Evolutionary conservation across 331 rosid genomes (phyloP), one percentile per base, ranked within the genome.

Genomic region (Pyracantha coccinea): DNA sequence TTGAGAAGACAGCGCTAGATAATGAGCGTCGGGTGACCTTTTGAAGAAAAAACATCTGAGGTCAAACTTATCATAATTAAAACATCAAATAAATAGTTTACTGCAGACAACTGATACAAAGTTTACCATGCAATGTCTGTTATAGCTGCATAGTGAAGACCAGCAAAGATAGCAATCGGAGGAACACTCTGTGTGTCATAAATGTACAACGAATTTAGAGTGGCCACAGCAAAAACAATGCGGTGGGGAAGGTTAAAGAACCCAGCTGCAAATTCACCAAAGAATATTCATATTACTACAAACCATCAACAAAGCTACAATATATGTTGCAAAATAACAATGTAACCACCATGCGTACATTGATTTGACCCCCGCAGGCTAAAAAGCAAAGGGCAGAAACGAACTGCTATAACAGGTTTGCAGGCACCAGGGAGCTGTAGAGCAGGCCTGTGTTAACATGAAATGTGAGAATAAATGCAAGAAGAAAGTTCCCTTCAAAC

Each of bases 61-160:
- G 35, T 35, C 24, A 74, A 69, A 69, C 59, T 63, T 73, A 68
- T 6, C 44, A 68, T 6, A 77, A 58, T 4, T 16, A 9, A 70
- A 57, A n/a, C 50, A 29, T 54, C 64, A 53, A 53, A 52, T 35
- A 29, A 71, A 21, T 57, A 31, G 53, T 71, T 71, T 10, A 13
- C 10, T 54, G 50, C 7, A 57, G 68, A 21, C 11, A 71, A 73
- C 83, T 32, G 32, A 57, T 15, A 58, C 25, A 77, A 45, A 50
- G 66, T 64, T 83, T 86, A 94, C 99, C 99, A 94, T 54, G 96
- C 74, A 41, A 90, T 82, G 81, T 94, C 99, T 28, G 99, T 92
- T 82, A 94, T 83, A 74, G 99, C 78, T n/a, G 99, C 93, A 74
- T 92, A 94, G 82, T 94, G 97, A 78, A 94, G 93, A 71, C 99